Evolutionary conservation across 805 yeast genomes (phyloP), one percentile per base, ranked within the genome.

Genomic region (Teunomyces panamensis): DNA sequence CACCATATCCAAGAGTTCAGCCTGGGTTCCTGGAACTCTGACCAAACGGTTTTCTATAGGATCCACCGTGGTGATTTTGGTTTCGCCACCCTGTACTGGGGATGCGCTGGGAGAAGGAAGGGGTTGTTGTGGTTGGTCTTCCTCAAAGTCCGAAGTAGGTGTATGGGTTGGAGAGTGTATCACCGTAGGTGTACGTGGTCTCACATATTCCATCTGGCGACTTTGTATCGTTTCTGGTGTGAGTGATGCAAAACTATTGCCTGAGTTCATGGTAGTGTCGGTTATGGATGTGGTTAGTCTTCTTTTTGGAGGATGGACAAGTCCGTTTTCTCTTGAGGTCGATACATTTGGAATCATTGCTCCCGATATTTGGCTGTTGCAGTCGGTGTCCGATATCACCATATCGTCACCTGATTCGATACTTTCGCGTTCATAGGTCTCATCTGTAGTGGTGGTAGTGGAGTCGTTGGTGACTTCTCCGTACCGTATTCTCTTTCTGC

Each of bases 101-200:
- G 68, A 79, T 1, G 85, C 85, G 54, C 84, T 80, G 0, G 88
- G 89, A 8, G 87, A 83, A 0, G 88, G 89, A 16, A 83, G 68
- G 0, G 87, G 87, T 49, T 77, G 83, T 41, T 75, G 71, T 17
- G 60, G 63, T 14, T 42, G 35, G 37, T 45, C 55, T 27, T 68
- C 75, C 41, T 70, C 75, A 17, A 61, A 48, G 42, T 68, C 73
- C 6, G 72, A 64, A 5, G 66, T 59, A 0, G 74, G 73, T 11
- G 74, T 64, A 39, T 60, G 65, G 0, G 71, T 50, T 7, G 69
- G 65, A 13, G 67, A 59, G 36, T 63, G 61, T 35, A 62, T 54
- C 5, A 57, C 63, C 13, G 57, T 58, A 3, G 71, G 66, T 2
- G 71, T 64, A 17, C 68, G 57, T 17, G 65, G 65, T 39, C 32